These are phyloP conservation scores for Debaryomyces psychrophilus DNA, from an alignment of 1,139 yeast species.

Conservation along the genomic window DNA sequence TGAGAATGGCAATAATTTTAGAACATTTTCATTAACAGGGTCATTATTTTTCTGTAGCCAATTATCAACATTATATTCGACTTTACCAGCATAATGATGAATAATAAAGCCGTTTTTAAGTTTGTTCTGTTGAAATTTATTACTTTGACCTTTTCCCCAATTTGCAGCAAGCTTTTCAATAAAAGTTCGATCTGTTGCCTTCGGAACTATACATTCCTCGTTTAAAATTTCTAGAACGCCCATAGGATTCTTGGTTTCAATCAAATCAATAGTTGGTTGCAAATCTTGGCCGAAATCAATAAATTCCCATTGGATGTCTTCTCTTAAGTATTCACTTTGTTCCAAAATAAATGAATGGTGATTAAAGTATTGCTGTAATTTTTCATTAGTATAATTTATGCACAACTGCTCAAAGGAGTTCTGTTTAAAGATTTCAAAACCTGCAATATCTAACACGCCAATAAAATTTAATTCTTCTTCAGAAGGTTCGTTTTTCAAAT, in stretches of 20 bases:
- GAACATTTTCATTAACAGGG: constrained; percentile 80
- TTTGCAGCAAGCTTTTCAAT: constrained; percentile 73
- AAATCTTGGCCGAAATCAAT: constrained; percentile 96
- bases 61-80: constrained; percentile 86
- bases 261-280: constrained; percentile 91
- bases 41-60: constrained; percentile 97
- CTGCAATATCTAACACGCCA: constrained; percentile 96
- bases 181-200: constrained; percentile 80
- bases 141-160: constrained; percentile 59
- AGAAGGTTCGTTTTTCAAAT: constrained; percentile 43
- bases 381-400: constrained; percentile 95
- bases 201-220: constrained; percentile 95
- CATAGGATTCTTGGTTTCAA: constrained; percentile 75
- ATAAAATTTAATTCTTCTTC: constrained; percentile 57
- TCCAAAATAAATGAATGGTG: constrained; percentile 97
- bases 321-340: constrained; percentile 92
- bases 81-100: constrained; percentile 94
- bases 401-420: constrained; percentile 97
- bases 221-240: constrained; percentile 89
- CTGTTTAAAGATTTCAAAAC: constrained; percentile 89
- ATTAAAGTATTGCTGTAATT: constrained; percentile 93
- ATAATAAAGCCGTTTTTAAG: constrained; percentile 71
- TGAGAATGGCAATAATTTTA: constrained; percentile 60
- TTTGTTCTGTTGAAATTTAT: constrained; percentile 73
- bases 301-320: constrained; percentile 94